Evolutionary conservation across 176 grass and related monocot genomes (phyloP).

Genomic region (Pontederia paniculata): DNA sequence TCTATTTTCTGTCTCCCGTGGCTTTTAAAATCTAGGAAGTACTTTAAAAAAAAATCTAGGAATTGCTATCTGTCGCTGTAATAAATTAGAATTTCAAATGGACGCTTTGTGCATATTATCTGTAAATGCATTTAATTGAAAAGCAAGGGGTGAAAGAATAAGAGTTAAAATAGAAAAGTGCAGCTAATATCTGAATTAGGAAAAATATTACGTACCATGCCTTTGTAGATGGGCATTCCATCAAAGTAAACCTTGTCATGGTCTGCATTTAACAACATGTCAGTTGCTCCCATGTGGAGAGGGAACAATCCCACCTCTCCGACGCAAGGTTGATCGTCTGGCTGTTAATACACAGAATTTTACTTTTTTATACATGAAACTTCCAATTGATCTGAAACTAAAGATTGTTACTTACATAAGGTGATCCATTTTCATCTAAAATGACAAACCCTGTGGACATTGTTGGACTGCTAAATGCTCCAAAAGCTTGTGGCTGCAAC

Average conservation of each 20-base stretch:
- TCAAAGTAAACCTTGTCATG: slow-evolving; percentile 94
- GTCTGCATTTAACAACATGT: slow-evolving; percentile 63
- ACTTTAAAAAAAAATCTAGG: no score
- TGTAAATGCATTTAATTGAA: no score
- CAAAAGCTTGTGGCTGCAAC: slow-evolving; percentile 65
- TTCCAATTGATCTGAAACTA: neutral
- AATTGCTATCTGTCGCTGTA: no score
- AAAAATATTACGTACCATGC: slow-evolving; percentile 37
- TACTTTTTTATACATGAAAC: slow-evolving; percentile 1
- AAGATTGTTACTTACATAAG: slow-evolving; percentile 56
- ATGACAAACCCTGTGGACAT: slow-evolving; percentile 81
- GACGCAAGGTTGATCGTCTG: slow-evolving; percentile 72
- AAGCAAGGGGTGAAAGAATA: no score
- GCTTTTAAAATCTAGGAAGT: no score
- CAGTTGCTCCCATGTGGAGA: slow-evolving; percentile 59
- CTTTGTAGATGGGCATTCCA: slow-evolving; percentile 86
- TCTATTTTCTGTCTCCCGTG: no score
- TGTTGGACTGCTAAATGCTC: slow-evolving; percentile 63
- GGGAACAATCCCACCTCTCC: slow-evolving; percentile 92
- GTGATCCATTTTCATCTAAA: slow-evolving; percentile 69
- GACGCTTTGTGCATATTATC: no score
- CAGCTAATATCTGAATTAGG: neutral
- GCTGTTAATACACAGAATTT: slow-evolving; percentile 36
- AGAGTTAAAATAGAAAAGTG: no score
- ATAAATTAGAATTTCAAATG: no score